phyloP scores from a whole-genome alignment of 805 yeast genomes.

The Metschnikowia chrysomelidarum region DNA sequence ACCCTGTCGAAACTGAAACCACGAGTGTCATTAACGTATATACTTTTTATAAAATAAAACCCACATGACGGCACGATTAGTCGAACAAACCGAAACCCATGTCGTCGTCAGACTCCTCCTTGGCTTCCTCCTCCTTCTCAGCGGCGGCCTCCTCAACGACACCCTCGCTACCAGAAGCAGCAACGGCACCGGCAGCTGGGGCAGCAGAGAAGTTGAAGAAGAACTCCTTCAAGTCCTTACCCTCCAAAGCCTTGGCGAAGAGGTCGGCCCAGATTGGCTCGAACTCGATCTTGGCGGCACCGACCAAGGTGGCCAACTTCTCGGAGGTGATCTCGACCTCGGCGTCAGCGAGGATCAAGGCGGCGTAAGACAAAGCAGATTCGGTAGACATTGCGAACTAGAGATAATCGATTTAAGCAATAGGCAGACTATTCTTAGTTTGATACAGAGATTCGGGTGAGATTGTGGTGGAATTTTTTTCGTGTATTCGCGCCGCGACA shows the following conservation, averaged over 20 bases:
- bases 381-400: constrained; percentile 48
- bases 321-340: constrained; percentile 46
- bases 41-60: too few species aligned
- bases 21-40: too few species aligned
- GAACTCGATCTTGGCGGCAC: constrained; percentile 43
- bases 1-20: too few species aligned
- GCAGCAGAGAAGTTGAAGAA: constrained; percentile 49
- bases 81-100: constrained; percentile 35
- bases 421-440: constrained; percentile 51
- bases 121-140: constrained; percentile 29
- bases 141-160: constrained; percentile 35
- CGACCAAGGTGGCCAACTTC: constrained; percentile 41
- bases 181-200: constrained; percentile 43
- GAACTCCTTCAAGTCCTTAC: constrained; percentile 46
- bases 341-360: constrained; percentile 49
- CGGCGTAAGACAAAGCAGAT: constrained; percentile 50
- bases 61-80: constrained; percentile 20
- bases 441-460: constrained; percentile 5
- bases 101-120: constrained; percentile 30
- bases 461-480: constrained; percentile 14
- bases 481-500: constrained; percentile 6
- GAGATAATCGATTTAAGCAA: constrained; percentile 50
- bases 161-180: constrained; percentile 35
- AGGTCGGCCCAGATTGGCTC: constrained; percentile 49
- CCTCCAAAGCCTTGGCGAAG: constrained; percentile 47